A percentile compares a stretch with the other conserved stretches of the same genome.
Conservation (phyloP, 2,329 filamentous ascomycete species). For the Colletotrichum plurivorum region DNA sequence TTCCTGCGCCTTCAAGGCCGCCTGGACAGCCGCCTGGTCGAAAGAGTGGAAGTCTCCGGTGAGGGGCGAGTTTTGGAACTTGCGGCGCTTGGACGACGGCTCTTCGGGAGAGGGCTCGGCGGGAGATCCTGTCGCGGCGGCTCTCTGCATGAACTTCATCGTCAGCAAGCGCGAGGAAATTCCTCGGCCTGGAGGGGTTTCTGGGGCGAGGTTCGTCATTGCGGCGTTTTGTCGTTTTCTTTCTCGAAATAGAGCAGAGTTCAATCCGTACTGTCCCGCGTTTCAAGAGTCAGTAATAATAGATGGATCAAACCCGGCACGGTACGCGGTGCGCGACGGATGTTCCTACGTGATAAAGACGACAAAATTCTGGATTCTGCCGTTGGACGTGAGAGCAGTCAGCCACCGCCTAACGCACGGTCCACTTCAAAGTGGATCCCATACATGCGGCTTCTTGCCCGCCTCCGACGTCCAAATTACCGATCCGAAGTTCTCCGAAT, state of each 20-base stretch:
- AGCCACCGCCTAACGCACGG: slow-evolving; percentile 22
- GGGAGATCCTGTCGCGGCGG: slow-evolving; percentile 72
- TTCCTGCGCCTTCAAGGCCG: slow-evolving; percentile 77
- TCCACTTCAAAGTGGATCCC: not conserved
- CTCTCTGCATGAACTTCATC: slow-evolving; percentile 99
- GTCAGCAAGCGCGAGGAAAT: slow-evolving; percentile 92
- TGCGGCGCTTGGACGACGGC: slow-evolving; percentile 75
- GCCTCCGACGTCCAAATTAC: not conserved
- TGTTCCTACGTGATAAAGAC: too few relatives aligned
- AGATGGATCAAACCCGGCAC: not conserved
- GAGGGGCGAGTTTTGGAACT: slow-evolving; percentile 55
- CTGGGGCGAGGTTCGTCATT: slow-evolving; percentile 58
- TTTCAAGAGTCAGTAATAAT: not conserved
- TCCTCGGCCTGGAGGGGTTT: slow-evolving; percentile 67
- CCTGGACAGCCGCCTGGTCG: slow-evolving; percentile 73
- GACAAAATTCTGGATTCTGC: slow-evolving; percentile 39
- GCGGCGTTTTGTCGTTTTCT: slow-evolving; percentile 38
- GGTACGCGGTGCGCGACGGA: not conserved
- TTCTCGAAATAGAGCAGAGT: too few relatives aligned
- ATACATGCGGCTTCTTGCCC: not conserved
- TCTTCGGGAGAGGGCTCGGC: slow-evolving; percentile 62
- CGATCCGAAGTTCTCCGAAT: too few relatives aligned
- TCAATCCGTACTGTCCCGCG: not conserved
- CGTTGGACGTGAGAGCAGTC: not conserved
- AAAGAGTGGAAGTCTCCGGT: slow-evolving; percentile 58